phyloP scores from a whole-genome alignment of 768 basidiomycete genomes.

The Lentinula lateritia region DNA sequence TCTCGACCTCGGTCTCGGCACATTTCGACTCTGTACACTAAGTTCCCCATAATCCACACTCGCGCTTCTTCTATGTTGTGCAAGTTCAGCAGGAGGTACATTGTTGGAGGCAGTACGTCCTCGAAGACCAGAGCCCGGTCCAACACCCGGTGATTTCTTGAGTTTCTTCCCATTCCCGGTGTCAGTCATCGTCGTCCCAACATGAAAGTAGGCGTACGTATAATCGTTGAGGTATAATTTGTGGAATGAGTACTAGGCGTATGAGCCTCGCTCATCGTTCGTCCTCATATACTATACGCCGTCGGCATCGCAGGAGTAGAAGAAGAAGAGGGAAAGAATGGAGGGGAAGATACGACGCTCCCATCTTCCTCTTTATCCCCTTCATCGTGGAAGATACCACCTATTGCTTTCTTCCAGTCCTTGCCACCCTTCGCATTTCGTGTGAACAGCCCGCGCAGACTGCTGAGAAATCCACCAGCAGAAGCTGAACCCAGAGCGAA shows the following conservation, averaged over 20 bases:
- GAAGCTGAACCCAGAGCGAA: background rate
- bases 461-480: slow-evolving; percentile 7
- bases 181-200: background rate
- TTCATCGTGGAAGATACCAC: slow-evolving; percentile 7
- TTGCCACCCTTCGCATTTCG: background rate
- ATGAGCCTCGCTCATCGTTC: background rate
- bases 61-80: background rate
- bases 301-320: background rate
- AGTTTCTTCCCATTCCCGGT: background rate
- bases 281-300: background rate
- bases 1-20: background rate
- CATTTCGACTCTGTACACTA: slow-evolving; percentile 12
- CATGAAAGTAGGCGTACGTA: no score
- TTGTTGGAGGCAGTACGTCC: background rate
- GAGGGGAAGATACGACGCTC: slow-evolving; percentile 8
- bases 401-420: slow-evolving; percentile 15
- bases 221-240: no score
- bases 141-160: background rate
- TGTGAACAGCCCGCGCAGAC: slow-evolving; percentile 4
- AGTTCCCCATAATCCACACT: slow-evolving; percentile 13
- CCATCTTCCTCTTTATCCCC: background rate
- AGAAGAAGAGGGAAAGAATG: no score
- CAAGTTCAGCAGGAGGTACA: background rate
- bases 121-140: background rate
- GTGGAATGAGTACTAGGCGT: no score